These are phyloP conservation scores for Trebouxia sp. DNA, from an alignment of 139 green algal species.

Conservation along the genomic window DNA sequence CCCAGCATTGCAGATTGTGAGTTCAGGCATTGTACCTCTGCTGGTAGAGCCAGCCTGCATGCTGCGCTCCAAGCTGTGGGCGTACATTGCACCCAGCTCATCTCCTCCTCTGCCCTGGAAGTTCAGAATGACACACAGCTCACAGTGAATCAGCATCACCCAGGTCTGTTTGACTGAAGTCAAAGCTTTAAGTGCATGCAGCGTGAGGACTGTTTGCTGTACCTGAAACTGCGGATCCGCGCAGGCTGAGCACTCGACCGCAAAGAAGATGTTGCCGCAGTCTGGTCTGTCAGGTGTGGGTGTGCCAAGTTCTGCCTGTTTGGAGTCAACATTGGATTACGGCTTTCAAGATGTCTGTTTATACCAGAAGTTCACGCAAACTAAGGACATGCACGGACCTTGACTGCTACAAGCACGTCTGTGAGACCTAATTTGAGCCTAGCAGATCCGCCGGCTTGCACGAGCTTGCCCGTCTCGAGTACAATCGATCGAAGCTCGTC, in stretches of 20 bases:
- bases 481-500: background rate
- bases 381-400: background rate
- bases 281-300: conserved; percentile 16
- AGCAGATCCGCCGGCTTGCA: conserved; percentile 17
- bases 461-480: background rate
- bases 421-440: background rate
- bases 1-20: background rate
- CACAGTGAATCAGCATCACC: background rate
- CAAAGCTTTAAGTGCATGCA: background rate
- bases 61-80: conserved; percentile 55
- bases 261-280: conserved; percentile 12
- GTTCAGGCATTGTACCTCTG: conserved; percentile 20
- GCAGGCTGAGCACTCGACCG: conserved; percentile 21
- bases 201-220: background rate
- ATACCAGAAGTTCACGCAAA: no score
- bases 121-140: background rate
- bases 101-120: conserved; percentile 70
- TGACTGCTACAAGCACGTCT: conserved; percentile 17
- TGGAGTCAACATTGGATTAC: no score
- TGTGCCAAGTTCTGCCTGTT: conserved; percentile 20
- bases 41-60: conserved; percentile 42
- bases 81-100: conserved; percentile 62
- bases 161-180: background rate
- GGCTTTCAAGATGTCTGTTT: no score
- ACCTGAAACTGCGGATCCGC: background rate